phyloP scores from a whole-genome alignment of 2,329 filamentous ascomycete genomes.

The Nemania sp. region DNA sequence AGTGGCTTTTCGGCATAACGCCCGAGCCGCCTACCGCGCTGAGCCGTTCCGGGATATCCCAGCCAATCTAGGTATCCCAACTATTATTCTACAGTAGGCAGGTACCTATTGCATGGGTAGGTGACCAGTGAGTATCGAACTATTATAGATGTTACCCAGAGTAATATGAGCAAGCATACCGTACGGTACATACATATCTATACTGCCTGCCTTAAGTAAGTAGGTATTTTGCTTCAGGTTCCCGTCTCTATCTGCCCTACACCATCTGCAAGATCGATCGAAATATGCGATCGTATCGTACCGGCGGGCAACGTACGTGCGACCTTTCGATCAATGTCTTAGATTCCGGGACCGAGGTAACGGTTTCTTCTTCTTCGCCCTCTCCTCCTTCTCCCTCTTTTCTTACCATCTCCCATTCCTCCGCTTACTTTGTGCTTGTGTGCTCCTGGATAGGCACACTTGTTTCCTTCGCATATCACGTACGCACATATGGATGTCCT shows the following conservation, averaged over 20 bases:
- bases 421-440: neutral
- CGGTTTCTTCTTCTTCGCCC: neutral
- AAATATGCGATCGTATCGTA: constrained; percentile 9
- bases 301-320: neutral
- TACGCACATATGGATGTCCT: no score
- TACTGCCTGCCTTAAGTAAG: no score
- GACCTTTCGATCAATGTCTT: constrained; percentile 13
- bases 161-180: no score
- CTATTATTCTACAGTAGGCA: no score
- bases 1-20: neutral
- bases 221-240: neutral
- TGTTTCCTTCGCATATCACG: neutral
- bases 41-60: neutral
- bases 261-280: constrained; percentile 23
- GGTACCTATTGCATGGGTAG: no score
- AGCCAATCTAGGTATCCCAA: neutral
- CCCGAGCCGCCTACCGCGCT: neutral
- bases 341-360: constrained; percentile 19
- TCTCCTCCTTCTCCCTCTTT: neutral
- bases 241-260: neutral
- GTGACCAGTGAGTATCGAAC: no score
- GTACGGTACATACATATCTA: no score
- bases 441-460: no score
- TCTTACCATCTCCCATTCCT: neutral
- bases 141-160: no score